These are phyloP conservation scores for Thielaviopsis populi DNA, from an alignment of 2,329 filamentous ascomycete species.

Conservation along the genomic window DNA sequence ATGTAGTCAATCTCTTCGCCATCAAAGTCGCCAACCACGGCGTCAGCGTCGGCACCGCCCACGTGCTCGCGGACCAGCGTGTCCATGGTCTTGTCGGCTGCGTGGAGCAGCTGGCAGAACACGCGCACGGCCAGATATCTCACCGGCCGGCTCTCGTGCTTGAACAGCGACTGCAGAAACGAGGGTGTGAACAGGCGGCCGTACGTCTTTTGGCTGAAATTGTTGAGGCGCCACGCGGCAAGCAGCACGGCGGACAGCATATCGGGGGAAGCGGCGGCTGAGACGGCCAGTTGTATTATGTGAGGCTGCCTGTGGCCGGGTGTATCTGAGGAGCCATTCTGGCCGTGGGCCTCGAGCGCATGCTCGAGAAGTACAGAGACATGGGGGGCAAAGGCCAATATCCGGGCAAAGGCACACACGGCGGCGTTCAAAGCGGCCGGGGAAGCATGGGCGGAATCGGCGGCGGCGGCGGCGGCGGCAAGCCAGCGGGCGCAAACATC, in stretches of 20 bases:
- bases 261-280: slow-evolving; percentile 18
- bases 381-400: slow-evolving; percentile 70
- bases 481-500: slow-evolving; percentile 76
- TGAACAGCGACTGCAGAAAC: slow-evolving; percentile 54
- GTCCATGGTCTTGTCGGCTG: slow-evolving; percentile 65
- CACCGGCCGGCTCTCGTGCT: slow-evolving; percentile 42
- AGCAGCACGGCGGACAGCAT: slow-evolving; percentile 37
- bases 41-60: slow-evolving; percentile 40
- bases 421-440: slow-evolving; percentile 27
- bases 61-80: slow-evolving; percentile 53
- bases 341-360: slow-evolving; percentile 6
- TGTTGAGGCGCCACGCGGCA: slow-evolving; percentile 63
- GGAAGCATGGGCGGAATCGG: slow-evolving; percentile 20
- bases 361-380: slow-evolving; percentile 57
- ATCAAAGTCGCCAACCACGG: slow-evolving; percentile 59
- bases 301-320: slow-evolving; percentile 2
- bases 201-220: slow-evolving; percentile 57
- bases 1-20: slow-evolving; percentile 61
- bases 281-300: slow-evolving; percentile 10
- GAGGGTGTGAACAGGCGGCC: slow-evolving; percentile 47
- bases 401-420: slow-evolving; percentile 60
- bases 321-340: not conserved
- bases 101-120: slow-evolving; percentile 63
- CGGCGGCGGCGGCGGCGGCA: slow-evolving; percentile 26
- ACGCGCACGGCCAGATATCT: slow-evolving; percentile 71